Percentiles rank a stretch among this genome's conserved stretches.
Evolutionary conservation across 2,329 filamentous ascomycete genomes (phyloP).

Genomic region (Fusarium compactum): DNA sequence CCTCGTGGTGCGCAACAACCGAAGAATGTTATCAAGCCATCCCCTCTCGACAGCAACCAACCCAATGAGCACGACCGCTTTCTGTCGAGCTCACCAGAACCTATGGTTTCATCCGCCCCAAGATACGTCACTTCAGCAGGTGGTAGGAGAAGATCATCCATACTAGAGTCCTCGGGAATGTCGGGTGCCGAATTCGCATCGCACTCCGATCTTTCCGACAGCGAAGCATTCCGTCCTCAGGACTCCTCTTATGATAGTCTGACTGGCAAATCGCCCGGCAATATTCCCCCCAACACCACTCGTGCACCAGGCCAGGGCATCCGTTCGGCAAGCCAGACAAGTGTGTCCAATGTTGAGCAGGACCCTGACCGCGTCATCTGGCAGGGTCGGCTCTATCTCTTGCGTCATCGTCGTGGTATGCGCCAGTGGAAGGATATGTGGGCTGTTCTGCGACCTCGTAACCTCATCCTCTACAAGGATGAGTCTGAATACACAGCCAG

Average conservation of each 20-base stretch:
- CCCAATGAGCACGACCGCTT: conserved; percentile 57
- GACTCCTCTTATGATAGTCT: conserved; percentile 66
- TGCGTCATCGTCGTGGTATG: conserved; percentile 85
- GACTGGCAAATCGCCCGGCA: conserved; percentile 54
- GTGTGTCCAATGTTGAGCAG: conserved; percentile 64
- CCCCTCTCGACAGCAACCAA: conserved; percentile 39
- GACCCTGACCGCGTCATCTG: conserved; percentile 92
- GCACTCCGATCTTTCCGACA: conserved; percentile 88
- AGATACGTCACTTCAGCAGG: conserved; percentile 49
- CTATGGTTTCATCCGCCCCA: conserved; percentile 53
- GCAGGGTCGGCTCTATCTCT: conserved; percentile 88
- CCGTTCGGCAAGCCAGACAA: conserved; percentile 73
- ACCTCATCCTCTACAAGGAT: conserved; percentile 92
- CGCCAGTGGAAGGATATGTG: conserved; percentile 95
- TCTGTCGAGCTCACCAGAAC: conserved; percentile 73
- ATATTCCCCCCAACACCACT: conserved; percentile 37
- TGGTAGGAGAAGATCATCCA: conserved; percentile 69
- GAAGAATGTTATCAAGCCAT: conserved; percentile 42
- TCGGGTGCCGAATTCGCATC: conserved; percentile 78
- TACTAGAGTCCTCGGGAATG: conserved; percentile 72
- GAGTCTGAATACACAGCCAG: conserved; percentile 89
- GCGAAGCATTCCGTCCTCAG: conserved; percentile 62
- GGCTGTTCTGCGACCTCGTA: conserved; percentile 88
- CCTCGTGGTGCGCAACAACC: conserved; percentile 67
- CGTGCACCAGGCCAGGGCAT: conserved; percentile 52